Evolutionary conservation across 306 rosid genomes (phyloP), one percentile per base, ranked within the genome.

Genomic region (Vachellia pachyceras): DNA sequence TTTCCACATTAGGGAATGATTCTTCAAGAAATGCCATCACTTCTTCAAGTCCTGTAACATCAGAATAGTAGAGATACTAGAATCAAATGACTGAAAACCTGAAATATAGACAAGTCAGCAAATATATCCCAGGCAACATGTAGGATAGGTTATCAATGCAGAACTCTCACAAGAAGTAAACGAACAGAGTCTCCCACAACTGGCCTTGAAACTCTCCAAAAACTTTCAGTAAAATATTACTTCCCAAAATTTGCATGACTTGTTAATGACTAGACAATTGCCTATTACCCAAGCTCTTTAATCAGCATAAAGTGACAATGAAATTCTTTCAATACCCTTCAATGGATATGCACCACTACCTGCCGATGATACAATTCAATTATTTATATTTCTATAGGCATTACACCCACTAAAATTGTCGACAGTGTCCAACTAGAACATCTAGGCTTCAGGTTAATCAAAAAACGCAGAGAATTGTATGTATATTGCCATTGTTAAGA

Each of bases 21-120:
- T 78, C 83, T 81, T 80, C 87, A 45, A 93, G 98, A 93, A 95
- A 95, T 29, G 85, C 82, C 97, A 85, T 90, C 83, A 90, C 97
- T 78, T 95, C 95, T 67, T 93, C 97, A 67, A 93, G 99, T 75
- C 99, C 99, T 95, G 89, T 72, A 82, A 79, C 65, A 70, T 72
- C 69, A 46, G 40, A 78, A 85, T 73, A 58, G 80, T 67, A 41
- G 73, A 75, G 69, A 83, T 78, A 72, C 68, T 54, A 77, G 67
- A 54, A 17, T 77, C 72, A 80, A 18, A 46, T 71, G 45, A 58
- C 75, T 41, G 73, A 58, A n/a, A n/a, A 39, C 45, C 68, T 23
- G 64, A 65, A 83, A 55, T 25, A 84, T 58, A 78, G 60, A 54
- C 77, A 73, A 40, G 57, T 68, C n/a, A 72, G 74, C 44, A 68